These are phyloP conservation scores for Citrus glauca DNA, from an alignment of 345 rosid species.

Conservation along the genomic window DNA sequence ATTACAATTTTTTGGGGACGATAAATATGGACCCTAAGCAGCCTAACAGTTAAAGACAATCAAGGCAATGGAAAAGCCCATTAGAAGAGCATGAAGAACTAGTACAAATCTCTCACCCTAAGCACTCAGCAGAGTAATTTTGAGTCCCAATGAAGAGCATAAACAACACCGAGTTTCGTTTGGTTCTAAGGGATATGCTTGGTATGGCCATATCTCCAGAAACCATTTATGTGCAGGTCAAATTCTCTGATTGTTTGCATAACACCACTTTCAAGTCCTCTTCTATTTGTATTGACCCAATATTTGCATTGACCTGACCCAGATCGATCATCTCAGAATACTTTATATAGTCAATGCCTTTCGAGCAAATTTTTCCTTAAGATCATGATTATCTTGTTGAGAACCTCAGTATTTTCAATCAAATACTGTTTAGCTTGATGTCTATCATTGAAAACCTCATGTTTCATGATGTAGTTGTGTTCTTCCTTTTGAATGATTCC, in stretches of 20 bases:
- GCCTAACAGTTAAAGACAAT: no score
- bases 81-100: no score
- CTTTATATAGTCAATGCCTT: neutral
- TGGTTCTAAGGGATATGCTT: neutral
- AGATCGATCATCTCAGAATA: no score
- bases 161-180: neutral
- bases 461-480: conserved; percentile 41
- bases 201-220: neutral
- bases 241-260: neutral
- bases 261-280: no score
- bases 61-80: no score
- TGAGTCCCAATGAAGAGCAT: neutral
- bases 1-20: no score
- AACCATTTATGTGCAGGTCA: neutral
- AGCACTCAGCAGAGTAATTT: no score
- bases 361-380: conserved; percentile 50
- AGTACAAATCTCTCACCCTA: no score
- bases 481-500: conserved; percentile 58
- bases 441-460: conserved; percentile 39
- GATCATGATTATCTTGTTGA: conserved; percentile 28
- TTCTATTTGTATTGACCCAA: neutral
- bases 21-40: no score
- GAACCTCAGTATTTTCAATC: conserved; percentile 38
- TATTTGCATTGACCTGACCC: no score
- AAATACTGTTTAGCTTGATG: conserved; percentile 46